phyloP scores from a whole-genome alignment of 495 filamentous ascomycete genomes.

The Podospora comata region DNA sequence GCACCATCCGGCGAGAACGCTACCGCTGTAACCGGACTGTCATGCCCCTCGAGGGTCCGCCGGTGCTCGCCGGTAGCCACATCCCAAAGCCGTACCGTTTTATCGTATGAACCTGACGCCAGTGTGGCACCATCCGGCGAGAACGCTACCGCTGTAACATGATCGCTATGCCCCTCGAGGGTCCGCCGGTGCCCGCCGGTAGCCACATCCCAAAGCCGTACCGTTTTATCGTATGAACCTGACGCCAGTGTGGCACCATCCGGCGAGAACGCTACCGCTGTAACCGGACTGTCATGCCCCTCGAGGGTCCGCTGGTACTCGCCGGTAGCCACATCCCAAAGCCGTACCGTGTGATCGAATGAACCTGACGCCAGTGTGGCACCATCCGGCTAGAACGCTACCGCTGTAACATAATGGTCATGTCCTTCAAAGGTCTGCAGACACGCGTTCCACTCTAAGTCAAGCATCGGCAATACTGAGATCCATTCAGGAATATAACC shows the following conservation, averaged over 20 bases:
- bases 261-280: too few relatives aligned
- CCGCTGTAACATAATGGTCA: neutral
- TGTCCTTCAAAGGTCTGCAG: neutral
- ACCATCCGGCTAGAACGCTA: conserved; percentile 6
- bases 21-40: too few relatives aligned
- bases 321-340: conserved; percentile 5
- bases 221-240: too few relatives aligned
- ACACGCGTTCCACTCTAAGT: neutral
- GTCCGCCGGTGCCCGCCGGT: too few relatives aligned
- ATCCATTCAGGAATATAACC: neutral
- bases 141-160: too few relatives aligned
- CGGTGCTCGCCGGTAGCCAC: neutral
- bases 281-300: too few relatives aligned
- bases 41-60: neutral
- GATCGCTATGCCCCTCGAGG: neutral
- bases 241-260: too few relatives aligned
- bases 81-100: conserved; percentile 10
- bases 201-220: too few relatives aligned
- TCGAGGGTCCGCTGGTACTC: neutral
- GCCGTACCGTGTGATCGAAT: conserved; percentile 1
- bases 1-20: too few relatives aligned
- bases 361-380: conserved; percentile 7
- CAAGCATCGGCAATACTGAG: neutral
- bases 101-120: conserved; percentile 5
- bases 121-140: conserved; percentile 5